Evolutionary conservation across 2,329 filamentous ascomycete genomes (phyloP).

Genomic region (Fusarium metavorans): DNA sequence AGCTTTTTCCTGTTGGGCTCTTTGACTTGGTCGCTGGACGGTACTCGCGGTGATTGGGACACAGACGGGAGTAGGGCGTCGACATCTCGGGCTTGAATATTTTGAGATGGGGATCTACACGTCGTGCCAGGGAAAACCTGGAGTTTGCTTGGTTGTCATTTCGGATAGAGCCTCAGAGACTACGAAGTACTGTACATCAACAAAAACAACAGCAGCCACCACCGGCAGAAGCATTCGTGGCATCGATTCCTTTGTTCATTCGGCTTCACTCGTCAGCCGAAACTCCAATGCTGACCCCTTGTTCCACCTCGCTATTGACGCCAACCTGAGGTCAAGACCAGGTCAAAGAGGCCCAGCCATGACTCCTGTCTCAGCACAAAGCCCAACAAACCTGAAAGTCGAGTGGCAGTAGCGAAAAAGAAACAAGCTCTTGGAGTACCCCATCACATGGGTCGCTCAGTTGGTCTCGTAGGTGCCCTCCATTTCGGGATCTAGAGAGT

Average conservation of each 20-base stretch:
- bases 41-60: background rate
- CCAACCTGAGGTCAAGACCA: constrained; percentile 14
- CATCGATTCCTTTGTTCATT: background rate
- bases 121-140: background rate
- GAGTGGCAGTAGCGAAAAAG: background rate
- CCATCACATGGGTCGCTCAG: constrained; percentile 28
- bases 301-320: constrained; percentile 19
- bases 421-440: background rate
- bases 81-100: background rate
- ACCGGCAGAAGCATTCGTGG: background rate
- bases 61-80: background rate
- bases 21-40: background rate
- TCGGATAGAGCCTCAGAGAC: constrained; percentile 28
- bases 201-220: background rate
- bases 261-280: background rate
- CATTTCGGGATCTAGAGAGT: constrained; percentile 27
- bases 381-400: constrained; percentile 10
- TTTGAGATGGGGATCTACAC: constrained; percentile 17
- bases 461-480: constrained; percentile 18
- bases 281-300: constrained; percentile 3
- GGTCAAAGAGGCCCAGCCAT: background rate
- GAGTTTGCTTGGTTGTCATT: constrained; percentile 6
- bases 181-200: background rate
- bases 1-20: background rate
- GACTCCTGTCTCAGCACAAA: constrained; percentile 10